Evolutionary conservation across 306 rosid species (phyloP).

Genomic region (Acacia crassicarpa): DNA sequence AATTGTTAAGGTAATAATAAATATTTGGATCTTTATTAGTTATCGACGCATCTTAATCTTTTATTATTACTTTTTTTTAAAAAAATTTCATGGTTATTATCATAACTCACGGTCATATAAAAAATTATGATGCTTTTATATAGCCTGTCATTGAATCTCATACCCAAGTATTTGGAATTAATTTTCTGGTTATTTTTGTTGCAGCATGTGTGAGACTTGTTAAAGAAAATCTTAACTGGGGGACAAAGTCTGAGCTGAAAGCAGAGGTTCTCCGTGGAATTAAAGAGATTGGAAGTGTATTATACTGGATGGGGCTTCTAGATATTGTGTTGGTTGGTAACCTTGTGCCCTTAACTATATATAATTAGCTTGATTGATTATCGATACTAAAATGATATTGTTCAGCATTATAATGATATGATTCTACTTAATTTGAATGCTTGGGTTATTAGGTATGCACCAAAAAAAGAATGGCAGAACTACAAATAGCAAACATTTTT

Average conservation of each 20-base stretch:
- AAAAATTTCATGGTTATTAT: constrained; percentile 13
- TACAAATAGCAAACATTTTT: neutral
- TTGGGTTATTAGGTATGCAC: neutral
- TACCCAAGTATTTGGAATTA: constrained; percentile 27
- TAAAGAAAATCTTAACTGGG: constrained; percentile 92
- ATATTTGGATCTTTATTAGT: neutral
- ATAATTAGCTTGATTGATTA: neutral
- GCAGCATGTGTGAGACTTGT: constrained; percentile 90
- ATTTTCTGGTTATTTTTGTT: constrained; percentile 24
- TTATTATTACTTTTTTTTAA: neutral
- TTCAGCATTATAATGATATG: neutral
- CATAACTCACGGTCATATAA: neutral
- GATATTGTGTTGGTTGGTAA: constrained; percentile 91
- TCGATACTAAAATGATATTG: neutral
- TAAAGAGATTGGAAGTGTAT: constrained; percentile 96
- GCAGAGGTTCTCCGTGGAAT: constrained; percentile 87
- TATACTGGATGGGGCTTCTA: constrained; percentile 94
- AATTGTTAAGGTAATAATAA: neutral
- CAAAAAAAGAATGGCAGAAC: neutral
- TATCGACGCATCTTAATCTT: neutral
- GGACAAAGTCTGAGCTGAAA: constrained; percentile 79
- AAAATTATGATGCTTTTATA: neutral
- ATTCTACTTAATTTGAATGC: neutral
- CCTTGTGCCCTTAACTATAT: constrained; percentile 26
- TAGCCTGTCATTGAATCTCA: constrained; percentile 5